Base-by-base conservation (phyloP, 2,329 filamentous ascomycete genomes). In the Leptodontidium sp. region DNA sequence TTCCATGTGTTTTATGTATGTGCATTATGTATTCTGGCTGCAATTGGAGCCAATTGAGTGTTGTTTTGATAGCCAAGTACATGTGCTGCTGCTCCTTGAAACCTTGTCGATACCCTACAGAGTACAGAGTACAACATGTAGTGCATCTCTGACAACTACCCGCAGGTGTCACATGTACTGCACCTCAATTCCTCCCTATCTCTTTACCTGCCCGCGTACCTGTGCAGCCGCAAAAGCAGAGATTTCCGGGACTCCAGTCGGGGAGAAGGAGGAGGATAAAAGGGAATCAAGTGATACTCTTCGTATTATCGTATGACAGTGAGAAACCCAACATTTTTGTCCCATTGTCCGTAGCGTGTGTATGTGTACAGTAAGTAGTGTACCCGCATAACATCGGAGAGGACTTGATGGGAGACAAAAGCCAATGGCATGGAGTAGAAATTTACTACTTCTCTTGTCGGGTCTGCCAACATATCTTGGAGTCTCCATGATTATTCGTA, bases 81-180 rank as follows among this genome's bases (percentile, higher is more conserved):
- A 9, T 6, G 6, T 12, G n/a, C 3, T 50, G 47, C n/a, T 6
- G 21, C 21, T 11, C 12, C 24, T 49, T 43, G 26, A 35, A 24
- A 3, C 11, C 57, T 59, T 12, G 38, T 53, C 32, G 11, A 50
- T 43, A 9, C 29, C 52, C 14, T 40, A 40, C 38, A 9, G 4
- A 32, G 29, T 55, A 55, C 29, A 12, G 14, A 7, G 14, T 24
- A 55, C 52, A 17, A 24, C 15, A 58, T 40, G 40, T 40, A 50
- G 38, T 59, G 29, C 59, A 45, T 8, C 59, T 32, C 26, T 52
- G 59, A 62, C 43, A 50, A 50, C 57, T 40, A 59, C n/a, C 55
- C 38, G 57, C 21, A 45, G 2, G 26, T 62, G 59, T 62, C 59
- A 62, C 59, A 50, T 62, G 59, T 52, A 62, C 26, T 26, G 21